These are phyloP conservation scores for Bassia scoparia DNA, from an alignment of 148 eudicot species.

Conservation along the genomic window DNA sequence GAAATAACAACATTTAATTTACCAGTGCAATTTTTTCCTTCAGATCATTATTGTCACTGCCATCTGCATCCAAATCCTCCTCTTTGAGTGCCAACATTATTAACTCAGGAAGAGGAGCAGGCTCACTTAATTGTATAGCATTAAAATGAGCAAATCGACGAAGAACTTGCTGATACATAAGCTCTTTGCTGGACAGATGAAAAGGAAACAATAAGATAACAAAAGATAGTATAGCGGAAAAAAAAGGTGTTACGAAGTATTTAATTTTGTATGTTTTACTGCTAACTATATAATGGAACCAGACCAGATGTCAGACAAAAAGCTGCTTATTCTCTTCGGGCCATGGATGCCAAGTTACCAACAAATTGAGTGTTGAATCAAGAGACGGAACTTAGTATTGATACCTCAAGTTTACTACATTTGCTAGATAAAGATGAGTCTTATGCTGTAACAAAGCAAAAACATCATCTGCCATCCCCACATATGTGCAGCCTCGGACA, in stretches of 20 bases:
- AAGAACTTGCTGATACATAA: constrained; percentile 94
- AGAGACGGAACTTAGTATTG: constrained; percentile 6
- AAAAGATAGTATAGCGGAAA: not conserved
- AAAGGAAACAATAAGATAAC: constrained; percentile 13
- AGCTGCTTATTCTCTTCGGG: not conserved
- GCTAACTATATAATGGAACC: not conserved
- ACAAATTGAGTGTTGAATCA: constrained; percentile 4
- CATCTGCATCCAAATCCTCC: constrained; percentile 62
- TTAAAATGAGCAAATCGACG: constrained; percentile 91
- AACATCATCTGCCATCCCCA: constrained; percentile 95
- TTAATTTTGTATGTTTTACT: too few relatives aligned
- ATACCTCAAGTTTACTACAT: constrained; percentile 90
- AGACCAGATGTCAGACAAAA: not conserved
- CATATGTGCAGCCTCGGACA: constrained; percentile 79
- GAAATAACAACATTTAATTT: constrained; percentile 13
- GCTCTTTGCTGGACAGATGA: constrained; percentile 76
- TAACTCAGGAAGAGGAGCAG: constrained; percentile 67
- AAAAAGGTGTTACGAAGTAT: too few relatives aligned
- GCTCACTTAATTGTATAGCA: constrained; percentile 91
- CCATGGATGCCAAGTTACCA: not conserved
- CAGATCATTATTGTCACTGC: constrained; percentile 55
- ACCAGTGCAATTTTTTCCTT: constrained; percentile 80
- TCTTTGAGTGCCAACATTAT: constrained; percentile 73
- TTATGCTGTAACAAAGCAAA: constrained; percentile 80
- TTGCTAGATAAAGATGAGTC: constrained; percentile 89